A percentile compares a stretch with the other conserved stretches of the same genome.
These are phyloP conservation scores for Aspergillus piperis DNA, from an alignment of 2,329 filamentous ascomycete genomes.

Conservation along the genomic window DNA sequence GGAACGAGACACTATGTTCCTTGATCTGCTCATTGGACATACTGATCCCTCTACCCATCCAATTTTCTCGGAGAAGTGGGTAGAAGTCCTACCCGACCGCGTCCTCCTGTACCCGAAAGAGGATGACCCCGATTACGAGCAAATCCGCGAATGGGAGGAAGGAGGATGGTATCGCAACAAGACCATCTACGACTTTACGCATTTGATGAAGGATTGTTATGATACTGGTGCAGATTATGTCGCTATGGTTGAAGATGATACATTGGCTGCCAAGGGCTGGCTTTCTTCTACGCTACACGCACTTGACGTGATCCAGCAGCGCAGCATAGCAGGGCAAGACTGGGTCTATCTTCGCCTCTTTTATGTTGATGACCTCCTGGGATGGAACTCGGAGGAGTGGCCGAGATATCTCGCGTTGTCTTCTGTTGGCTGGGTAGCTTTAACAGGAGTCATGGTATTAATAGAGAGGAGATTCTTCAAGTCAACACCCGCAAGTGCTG, in stretches of 20 bases:
- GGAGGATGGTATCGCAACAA: constrained; percentile 36
- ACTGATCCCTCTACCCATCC: constrained; percentile 42
- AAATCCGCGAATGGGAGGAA: constrained; percentile 13
- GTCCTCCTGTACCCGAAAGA: constrained; percentile 38
- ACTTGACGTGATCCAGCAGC: constrained; percentile 33
- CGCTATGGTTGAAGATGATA: constrained; percentile 50
- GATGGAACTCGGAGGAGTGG: constrained; percentile 48
- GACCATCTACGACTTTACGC: constrained; percentile 47
- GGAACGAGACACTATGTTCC: constrained; percentile 42
- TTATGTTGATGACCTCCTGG: constrained; percentile 46
- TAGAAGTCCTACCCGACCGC: constrained; percentile 40
- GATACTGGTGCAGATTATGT: constrained; percentile 43
- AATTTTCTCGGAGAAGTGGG: constrained; percentile 43
- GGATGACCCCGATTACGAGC: constrained; percentile 26
- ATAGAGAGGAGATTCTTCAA: constrained; percentile 11
- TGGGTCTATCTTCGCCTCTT: constrained; percentile 48
- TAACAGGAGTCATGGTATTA: constrained; percentile 9
- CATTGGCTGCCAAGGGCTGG: constrained; percentile 50
- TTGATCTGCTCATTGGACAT: constrained; percentile 47
- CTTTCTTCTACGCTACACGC: constrained; percentile 41
- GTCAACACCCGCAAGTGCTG: constrained; percentile 21
- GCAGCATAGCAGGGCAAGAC: constrained; percentile 4
- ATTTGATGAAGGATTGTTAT: constrained; percentile 43
- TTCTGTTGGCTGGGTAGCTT: constrained; percentile 12
- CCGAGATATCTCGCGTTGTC: constrained; percentile 36